These are phyloP conservation scores for Phyllosticta citrichinensis DNA, from an alignment of 2,329 filamentous ascomycete species.

Conservation along the genomic window DNA sequence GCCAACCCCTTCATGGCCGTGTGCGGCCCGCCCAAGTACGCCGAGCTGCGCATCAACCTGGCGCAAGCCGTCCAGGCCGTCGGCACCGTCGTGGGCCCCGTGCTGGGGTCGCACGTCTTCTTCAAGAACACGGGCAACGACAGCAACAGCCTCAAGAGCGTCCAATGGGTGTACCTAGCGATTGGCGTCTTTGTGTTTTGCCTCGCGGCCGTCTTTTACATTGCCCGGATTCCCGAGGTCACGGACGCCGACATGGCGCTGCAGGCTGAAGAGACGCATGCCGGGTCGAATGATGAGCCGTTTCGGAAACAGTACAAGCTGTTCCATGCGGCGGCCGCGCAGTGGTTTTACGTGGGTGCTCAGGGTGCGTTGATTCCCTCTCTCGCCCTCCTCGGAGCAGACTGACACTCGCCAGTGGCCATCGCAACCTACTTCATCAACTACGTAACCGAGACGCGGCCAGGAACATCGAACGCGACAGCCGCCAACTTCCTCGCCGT, in stretches of 20 bases:
- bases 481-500: conserved; percentile 63
- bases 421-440: conserved; percentile 37
- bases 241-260: conserved; percentile 53
- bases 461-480: conserved; percentile 26
- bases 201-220: conserved; percentile 49
- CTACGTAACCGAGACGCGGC: conserved; percentile 41
- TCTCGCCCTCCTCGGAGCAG: not conserved
- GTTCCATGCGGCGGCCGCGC: conserved; percentile 65
- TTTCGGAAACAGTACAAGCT: conserved; percentile 56
- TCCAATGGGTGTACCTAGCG: conserved; percentile 56
- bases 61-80: conserved; percentile 50
- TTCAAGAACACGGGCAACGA: conserved; percentile 45
- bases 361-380: conserved; percentile 34
- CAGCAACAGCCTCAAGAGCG: conserved; percentile 43
- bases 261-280: conserved; percentile 32
- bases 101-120: conserved; percentile 52
- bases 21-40: conserved; percentile 50
- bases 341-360: conserved; percentile 72
- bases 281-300: conserved; percentile 35
- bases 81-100: conserved; percentile 48
- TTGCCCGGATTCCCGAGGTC: conserved; percentile 45
- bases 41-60: conserved; percentile 49
- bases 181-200: conserved; percentile 51
- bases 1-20: conserved; percentile 44
- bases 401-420: conserved; percentile 23